Percentiles rank a stretch among this genome's conserved stretches.
Evolutionary conservation across 306 rosid genomes (phyloP).

Genomic region (Luffa aegyptiaca): DNA sequence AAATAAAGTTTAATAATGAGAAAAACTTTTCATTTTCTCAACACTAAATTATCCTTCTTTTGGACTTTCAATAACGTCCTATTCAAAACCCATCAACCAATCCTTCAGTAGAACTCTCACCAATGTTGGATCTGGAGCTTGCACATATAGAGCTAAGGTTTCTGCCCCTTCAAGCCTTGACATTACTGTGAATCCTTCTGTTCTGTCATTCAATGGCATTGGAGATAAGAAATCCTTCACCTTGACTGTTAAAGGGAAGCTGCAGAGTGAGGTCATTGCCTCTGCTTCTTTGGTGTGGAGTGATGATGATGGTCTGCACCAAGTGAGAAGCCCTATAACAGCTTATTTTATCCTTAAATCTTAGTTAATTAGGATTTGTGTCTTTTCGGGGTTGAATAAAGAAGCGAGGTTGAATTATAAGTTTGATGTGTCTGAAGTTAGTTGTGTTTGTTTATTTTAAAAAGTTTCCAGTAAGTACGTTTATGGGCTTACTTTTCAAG

Average conservation of each 20-base stretch:
- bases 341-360: neutral
- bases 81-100: neutral
- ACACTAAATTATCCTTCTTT: conserved; percentile 40
- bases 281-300: neutral
- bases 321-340: neutral
- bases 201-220: neutral
- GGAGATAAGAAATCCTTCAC: neutral
- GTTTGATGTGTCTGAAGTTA: no score
- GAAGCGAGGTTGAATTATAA: no score
- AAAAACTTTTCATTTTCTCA: no score
- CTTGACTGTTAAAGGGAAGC: neutral
- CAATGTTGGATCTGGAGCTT: conserved; percentile 10
- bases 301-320: neutral
- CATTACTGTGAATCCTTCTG: neutral
- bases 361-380: neutral
- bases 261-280: no score
- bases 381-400: no score
- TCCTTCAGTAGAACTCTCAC: conserved; percentile 19
- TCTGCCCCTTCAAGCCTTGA: neutral
- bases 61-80: neutral
- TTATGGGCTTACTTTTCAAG: no score
- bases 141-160: neutral
- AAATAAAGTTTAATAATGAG: no score
- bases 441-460: no score
- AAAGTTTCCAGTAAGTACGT: no score